Evolutionary conservation across 768 basidiomycete genomes (phyloP).

Genomic region (Pulveroboletus sp.): DNA sequence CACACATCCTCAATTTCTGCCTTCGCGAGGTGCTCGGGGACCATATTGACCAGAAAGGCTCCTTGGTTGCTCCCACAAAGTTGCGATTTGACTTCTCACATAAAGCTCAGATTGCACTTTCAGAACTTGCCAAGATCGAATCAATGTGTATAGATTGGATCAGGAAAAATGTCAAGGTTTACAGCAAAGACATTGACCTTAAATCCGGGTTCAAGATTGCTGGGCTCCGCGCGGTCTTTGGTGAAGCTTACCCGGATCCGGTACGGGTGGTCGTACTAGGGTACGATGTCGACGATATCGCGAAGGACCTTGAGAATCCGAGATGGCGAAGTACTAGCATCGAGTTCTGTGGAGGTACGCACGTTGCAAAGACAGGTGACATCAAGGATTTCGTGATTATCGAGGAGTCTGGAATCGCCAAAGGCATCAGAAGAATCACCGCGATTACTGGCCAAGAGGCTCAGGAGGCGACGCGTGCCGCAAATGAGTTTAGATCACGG

Average conservation of each 20-base stretch:
- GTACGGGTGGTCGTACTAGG: slow-evolving; percentile 93
- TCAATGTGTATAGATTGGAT: slow-evolving; percentile 85
- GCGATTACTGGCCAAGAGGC: slow-evolving; percentile 96
- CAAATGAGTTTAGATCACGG: slow-evolving; percentile 54
- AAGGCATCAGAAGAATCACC: slow-evolving; percentile 91
- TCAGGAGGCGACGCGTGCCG: slow-evolving; percentile 67
- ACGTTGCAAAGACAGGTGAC: slow-evolving; percentile 93
- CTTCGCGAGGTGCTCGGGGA: slow-evolving; percentile 94
- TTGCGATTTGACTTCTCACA: slow-evolving; percentile 99
- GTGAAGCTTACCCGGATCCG: slow-evolving; percentile 96
- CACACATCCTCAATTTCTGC: slow-evolving; percentile 93
- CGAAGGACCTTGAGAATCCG: slow-evolving; percentile 77
- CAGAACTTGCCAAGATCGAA: slow-evolving; percentile 83
- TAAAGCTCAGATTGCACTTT: slow-evolving; percentile 74
- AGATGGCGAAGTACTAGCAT: slow-evolving; percentile 90
- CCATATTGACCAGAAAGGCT: slow-evolving; percentile 97
- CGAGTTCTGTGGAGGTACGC: slow-evolving; percentile 99
- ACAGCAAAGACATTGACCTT: slow-evolving; percentile 78
- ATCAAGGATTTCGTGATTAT: slow-evolving; percentile 95
- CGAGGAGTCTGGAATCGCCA: slow-evolving; percentile 96
- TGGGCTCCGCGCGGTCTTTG: slow-evolving; percentile 95
- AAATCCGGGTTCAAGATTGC: slow-evolving; percentile 78
- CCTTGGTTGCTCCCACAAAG: slow-evolving; percentile 91
- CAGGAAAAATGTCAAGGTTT: slow-evolving; percentile 82
- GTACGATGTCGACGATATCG: slow-evolving; percentile 81